Evolutionary conservation across 768 basidiomycete genomes (phyloP).

Genomic region (Rossbeevera mucosa): DNA sequence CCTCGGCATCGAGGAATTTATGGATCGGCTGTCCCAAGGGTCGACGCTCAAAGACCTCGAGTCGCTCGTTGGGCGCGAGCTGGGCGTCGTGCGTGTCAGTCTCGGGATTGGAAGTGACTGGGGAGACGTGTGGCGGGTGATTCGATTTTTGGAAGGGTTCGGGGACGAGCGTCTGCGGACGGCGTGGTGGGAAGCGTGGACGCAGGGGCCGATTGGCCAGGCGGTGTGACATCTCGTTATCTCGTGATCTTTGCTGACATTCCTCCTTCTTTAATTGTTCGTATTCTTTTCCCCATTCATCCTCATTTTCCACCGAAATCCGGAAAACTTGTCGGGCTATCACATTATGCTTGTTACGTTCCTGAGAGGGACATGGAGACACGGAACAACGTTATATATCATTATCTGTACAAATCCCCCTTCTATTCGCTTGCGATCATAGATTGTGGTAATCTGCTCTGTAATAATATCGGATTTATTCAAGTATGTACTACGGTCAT

Average conservation of each 20-base stretch:
- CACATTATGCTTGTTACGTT: not conserved
- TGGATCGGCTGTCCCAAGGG: slow-evolving; percentile 56
- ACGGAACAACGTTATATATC: not conserved
- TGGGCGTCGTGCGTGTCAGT: slow-evolving; percentile 73
- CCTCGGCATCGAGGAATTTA: slow-evolving; percentile 60
- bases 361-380: not conserved
- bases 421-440: not conserved
- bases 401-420: not conserved
- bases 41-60: slow-evolving; percentile 62
- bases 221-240: slow-evolving; percentile 26
- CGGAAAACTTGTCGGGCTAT: not conserved
- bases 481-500: not conserved
- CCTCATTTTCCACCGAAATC: not conserved
- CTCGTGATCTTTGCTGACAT: not conserved
- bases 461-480: not conserved
- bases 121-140: slow-evolving; percentile 62
- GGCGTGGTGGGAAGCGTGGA: slow-evolving; percentile 40
- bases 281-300: not conserved
- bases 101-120: slow-evolving; percentile 78
- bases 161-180: slow-evolving; percentile 36
- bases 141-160: slow-evolving; percentile 46
- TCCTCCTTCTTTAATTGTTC: not conserved
- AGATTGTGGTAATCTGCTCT: not conserved
- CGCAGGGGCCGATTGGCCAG: slow-evolving; percentile 30
- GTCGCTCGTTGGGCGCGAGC: slow-evolving; percentile 54